These are phyloP conservation scores for Blepharisma undulans DNA, from an alignment of 169 alveolate species.

Conservation along the genomic window DNA sequence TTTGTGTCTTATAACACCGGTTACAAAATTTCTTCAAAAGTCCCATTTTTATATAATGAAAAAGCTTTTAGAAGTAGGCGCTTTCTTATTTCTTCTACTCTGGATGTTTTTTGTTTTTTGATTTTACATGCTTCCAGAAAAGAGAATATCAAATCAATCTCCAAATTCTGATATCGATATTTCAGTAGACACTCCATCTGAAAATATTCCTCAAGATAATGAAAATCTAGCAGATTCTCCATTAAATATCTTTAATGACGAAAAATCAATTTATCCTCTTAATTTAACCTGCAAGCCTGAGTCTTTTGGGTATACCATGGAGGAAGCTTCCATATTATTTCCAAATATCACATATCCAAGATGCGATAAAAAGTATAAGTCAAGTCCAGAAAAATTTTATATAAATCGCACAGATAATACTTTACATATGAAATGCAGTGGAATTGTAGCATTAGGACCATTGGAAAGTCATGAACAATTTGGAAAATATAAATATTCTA, in stretches of 20 bases:
- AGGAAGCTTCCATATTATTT: background rate
- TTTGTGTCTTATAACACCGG: too few relatives aligned
- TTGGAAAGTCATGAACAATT: background rate
- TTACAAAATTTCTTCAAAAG: too few relatives aligned
- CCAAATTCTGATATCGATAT: too few relatives aligned
- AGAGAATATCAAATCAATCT: too few relatives aligned
- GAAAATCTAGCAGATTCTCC: background rate
- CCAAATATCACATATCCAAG: background rate
- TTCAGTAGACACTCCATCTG: too few relatives aligned
- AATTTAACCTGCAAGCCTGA: constrained; percentile 16
- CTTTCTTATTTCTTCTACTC: too few relatives aligned
- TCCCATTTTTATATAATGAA: too few relatives aligned
- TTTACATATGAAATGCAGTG: background rate
- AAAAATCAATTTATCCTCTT: background rate
- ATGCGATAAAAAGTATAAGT: background rate
- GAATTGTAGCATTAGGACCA: background rate
- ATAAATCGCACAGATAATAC: background rate
- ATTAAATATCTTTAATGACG: background rate
- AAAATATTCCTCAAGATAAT: too few relatives aligned
- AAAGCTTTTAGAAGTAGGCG: too few relatives aligned
- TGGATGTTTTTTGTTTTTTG: too few relatives aligned
- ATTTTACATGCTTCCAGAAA: too few relatives aligned
- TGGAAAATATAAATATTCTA: background rate
- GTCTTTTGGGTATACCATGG: constrained; percentile 7
- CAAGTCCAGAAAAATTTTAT: too few relatives aligned